These are phyloP conservation scores for Botryococcus braunii DNA, from an alignment of 163 green algal genomes.

Conservation along the genomic window DNA sequence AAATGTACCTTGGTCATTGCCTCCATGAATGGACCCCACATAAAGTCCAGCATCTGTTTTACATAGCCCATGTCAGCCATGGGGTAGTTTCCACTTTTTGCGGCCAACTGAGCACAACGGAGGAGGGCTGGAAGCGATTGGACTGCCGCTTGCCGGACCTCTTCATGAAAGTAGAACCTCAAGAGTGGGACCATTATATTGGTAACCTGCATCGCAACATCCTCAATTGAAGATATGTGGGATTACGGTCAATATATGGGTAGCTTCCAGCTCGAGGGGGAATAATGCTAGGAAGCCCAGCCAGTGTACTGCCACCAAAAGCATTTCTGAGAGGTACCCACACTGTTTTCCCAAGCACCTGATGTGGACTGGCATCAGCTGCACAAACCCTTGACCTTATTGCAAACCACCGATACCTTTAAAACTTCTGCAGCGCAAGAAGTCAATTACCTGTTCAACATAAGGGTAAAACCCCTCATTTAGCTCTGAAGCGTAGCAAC, in stretches of 20 bases:
- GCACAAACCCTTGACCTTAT: too few relatives aligned
- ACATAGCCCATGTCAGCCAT: slow-evolving; percentile 37
- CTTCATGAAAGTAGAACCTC: slow-evolving; percentile 96
- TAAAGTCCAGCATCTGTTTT: slow-evolving; percentile 50
- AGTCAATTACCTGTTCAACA: slow-evolving; percentile 69
- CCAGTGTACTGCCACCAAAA: too few relatives aligned
- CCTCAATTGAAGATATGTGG: too few relatives aligned
- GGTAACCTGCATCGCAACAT: slow-evolving; percentile 48
- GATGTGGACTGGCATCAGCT: too few relatives aligned
- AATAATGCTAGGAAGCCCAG: too few relatives aligned
- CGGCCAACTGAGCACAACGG: slow-evolving; percentile 50
- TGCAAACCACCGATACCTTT: too few relatives aligned
- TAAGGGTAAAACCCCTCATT: slow-evolving; percentile 88
- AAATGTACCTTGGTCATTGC: slow-evolving; percentile 55
- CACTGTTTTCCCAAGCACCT: too few relatives aligned
- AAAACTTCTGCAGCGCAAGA: too few relatives aligned
- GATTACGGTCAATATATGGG: too few relatives aligned
- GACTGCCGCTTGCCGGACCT: slow-evolving; percentile 67
- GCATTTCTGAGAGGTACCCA: too few relatives aligned
- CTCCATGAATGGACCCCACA: slow-evolving; percentile 67
- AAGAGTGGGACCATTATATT: slow-evolving; percentile 88
- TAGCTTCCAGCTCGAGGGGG: too few relatives aligned
- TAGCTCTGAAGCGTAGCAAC: slow-evolving; percentile 94
- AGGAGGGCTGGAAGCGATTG: slow-evolving; percentile 79
- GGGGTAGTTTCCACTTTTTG: slow-evolving; percentile 58